Conservation (phyloP, 352 stramenopile species). For the Globisporangium solare region DNA sequence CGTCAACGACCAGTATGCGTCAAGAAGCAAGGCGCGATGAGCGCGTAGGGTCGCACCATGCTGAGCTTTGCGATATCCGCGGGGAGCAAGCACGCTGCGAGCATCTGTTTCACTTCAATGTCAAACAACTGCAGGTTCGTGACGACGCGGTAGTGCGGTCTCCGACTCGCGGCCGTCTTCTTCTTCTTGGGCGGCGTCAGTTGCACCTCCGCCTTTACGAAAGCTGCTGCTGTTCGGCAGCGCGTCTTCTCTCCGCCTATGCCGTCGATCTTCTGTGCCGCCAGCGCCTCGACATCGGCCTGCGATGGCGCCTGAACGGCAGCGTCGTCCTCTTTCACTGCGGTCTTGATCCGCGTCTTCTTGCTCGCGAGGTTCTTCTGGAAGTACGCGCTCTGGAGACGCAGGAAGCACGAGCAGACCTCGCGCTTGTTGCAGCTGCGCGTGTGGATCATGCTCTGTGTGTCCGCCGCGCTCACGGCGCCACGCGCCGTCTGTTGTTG, state of each 20-base stretch:
- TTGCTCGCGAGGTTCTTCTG: slow-evolving; percentile 51
- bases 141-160: slow-evolving; percentile 19
- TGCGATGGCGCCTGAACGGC: neutral
- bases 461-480: slow-evolving; percentile 14
- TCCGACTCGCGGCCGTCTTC: slow-evolving; percentile 1
- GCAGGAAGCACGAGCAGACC: slow-evolving; percentile 64
- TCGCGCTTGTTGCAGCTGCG: slow-evolving; percentile 59
- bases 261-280: neutral
- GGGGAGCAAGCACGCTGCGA: slow-evolving; percentile 40
- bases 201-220: neutral
- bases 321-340: slow-evolving; percentile 1
- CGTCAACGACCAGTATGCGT: slow-evolving; percentile 3
- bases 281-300: neutral
- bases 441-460: slow-evolving; percentile 34
- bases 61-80: slow-evolving; percentile 38
- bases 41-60: slow-evolving; percentile 36
- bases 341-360: slow-evolving; percentile 26
- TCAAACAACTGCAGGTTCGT: slow-evolving; percentile 48
- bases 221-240: neutral
- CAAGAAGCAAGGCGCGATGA: too few relatives aligned
- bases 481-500: slow-evolving; percentile 5
- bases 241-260: neutral
- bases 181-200: slow-evolving; percentile 5
- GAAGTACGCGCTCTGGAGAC: slow-evolving; percentile 63
- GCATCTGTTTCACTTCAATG: slow-evolving; percentile 38